Percentiles rank a stretch among this genome's conserved stretches.
phyloP scores from a whole-genome alignment of 352 stramenopile genomes.

The Phytopythium cucurbitacearum region DNA sequence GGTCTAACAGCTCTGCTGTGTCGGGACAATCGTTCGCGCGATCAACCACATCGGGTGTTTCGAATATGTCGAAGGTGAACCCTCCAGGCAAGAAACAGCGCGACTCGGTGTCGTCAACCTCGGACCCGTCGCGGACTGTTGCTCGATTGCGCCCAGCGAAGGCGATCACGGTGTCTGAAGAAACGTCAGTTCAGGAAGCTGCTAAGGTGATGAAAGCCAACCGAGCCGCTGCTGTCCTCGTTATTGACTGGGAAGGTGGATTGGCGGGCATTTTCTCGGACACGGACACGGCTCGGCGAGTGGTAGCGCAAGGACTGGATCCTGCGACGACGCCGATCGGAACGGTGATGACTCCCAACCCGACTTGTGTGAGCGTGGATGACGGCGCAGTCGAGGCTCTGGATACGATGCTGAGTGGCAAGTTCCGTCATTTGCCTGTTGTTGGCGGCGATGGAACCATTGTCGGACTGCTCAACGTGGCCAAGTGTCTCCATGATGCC shows the following conservation, averaged over 20 bases:
- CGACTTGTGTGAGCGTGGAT: slow-evolving; percentile 76
- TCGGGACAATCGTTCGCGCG: slow-evolving; percentile 75
- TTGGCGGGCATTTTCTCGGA: slow-evolving; percentile 96
- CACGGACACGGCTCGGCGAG: slow-evolving; percentile 77
- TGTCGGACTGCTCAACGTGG: slow-evolving; percentile 96
- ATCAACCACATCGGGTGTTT: slow-evolving; percentile 80
- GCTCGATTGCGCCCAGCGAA: slow-evolving; percentile 80
- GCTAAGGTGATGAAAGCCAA: slow-evolving; percentile 90
- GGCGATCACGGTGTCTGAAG: slow-evolving; percentile 80
- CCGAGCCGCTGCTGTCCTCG: slow-evolving; percentile 88
- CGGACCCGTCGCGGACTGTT: slow-evolving; percentile 66
- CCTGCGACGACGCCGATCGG: slow-evolving; percentile 58
- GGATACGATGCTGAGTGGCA: slow-evolving; percentile 82
- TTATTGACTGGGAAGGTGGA: slow-evolving; percentile 82
- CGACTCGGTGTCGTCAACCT: slow-evolving; percentile 15
- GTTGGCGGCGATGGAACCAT: slow-evolving; percentile 81
- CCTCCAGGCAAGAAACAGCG: slow-evolving; percentile 38
- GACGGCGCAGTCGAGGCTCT: slow-evolving; percentile 81
- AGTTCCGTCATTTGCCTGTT: slow-evolving; percentile 97
- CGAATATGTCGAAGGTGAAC: slow-evolving; percentile 51
- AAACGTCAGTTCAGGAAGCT: slow-evolving; percentile 84
- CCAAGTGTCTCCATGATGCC: slow-evolving; percentile 97
- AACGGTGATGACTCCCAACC: slow-evolving; percentile 83
- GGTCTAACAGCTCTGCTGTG: slow-evolving; percentile 68
- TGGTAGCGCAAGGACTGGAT: slow-evolving; percentile 74